Conservation (phyloP, 139 green algal genomes). For the Coccomyxa sp. region DNA sequence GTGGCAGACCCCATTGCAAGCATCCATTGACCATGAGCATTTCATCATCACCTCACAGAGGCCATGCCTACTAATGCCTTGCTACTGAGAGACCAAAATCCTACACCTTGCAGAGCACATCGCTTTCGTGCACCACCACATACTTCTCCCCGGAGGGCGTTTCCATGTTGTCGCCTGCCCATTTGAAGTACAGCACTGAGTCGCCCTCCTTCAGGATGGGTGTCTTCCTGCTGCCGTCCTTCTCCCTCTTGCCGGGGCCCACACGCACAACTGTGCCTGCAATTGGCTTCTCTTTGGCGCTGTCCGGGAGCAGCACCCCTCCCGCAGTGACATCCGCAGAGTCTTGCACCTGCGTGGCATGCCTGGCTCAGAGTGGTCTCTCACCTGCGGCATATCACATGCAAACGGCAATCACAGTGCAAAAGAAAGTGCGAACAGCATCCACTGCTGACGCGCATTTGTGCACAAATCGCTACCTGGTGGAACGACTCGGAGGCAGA, state of each 20-base stretch:
- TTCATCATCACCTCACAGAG: too few species aligned
- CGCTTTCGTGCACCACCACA: conserved; percentile 79
- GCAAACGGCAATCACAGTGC: not conserved
- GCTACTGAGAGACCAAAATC: not conserved
- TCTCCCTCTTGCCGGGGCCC: conserved; percentile 68
- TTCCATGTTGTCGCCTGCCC: conserved; percentile 88
- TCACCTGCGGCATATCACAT: not conserved
- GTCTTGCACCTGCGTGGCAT: conserved; percentile 49
- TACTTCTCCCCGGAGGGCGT: conserved; percentile 75
- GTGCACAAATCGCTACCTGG: too few species aligned
- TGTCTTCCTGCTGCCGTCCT: conserved; percentile 55
- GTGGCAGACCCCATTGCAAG: too few species aligned
- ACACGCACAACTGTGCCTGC: conserved; percentile 48
- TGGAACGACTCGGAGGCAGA: too few species aligned
- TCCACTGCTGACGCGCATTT: too few species aligned
- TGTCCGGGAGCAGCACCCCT: conserved; percentile 87
- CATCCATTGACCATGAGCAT: too few species aligned
- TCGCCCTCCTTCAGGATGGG: conserved; percentile 47
- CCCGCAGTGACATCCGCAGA: conserved; percentile 73
- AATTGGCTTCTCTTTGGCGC: conserved; percentile 81
- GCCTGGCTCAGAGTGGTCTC: too few species aligned
- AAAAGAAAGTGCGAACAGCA: too few species aligned
- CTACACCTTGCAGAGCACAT: conserved; percentile 80
- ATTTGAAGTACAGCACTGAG: conserved; percentile 89
- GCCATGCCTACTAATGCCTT: too few species aligned